Base-by-base conservation (phyloP, 352 stramenopile genomes). In the Phytopythium boreale region DNA sequence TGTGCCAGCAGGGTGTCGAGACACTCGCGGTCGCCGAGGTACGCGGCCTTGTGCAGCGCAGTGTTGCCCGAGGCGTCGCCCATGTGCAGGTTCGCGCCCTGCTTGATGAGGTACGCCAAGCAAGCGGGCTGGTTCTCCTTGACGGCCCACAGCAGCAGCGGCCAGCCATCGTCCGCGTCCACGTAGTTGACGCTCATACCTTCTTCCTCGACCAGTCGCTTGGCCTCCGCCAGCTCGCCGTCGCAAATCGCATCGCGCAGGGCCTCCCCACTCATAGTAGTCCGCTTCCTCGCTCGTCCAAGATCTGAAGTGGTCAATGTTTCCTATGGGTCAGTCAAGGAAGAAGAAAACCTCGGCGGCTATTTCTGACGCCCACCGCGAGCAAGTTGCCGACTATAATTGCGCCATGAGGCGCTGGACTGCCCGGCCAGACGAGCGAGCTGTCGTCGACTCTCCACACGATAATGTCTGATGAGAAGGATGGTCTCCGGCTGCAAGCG, bases 181-280 rank as follows among this genome's bases (percentile, higher is more conserved):
- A 82, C 70, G 44, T 77, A 76, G 67, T 84, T 76, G 22, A 77
- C 62, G 36, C 67, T 75, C 4, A 62, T 71, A 5, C 64, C 64
- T 17, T 71, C 51, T 15, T 66, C 56, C n/a, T 74, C 68, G 0
- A 84, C 55, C 19, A 84, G 39, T 1, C 34, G 7, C 8, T 27
- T 63, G 41, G 72, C 57, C 12, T 50, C 26, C 2, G 56, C 67
- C 14, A 76, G 22, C 51, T 75, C 59, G 17, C 68, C 73, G 22
- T 78, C 73, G 44, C 74, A 84, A 10, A 84, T 70, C 31, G 76
- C 76, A 37, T 84, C 76, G 10, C 73, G 69, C 27, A 84, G 66
- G 0, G 62, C 64, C 49, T 81, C 76, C 14, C 70, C 69, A 41
- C 67, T 80, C 72, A 80, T 68, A 1, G 36, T 22, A 19, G n/a